These are phyloP conservation scores for Silene uniflora DNA, from an alignment of 148 eudicot species.

Conservation along the genomic window DNA sequence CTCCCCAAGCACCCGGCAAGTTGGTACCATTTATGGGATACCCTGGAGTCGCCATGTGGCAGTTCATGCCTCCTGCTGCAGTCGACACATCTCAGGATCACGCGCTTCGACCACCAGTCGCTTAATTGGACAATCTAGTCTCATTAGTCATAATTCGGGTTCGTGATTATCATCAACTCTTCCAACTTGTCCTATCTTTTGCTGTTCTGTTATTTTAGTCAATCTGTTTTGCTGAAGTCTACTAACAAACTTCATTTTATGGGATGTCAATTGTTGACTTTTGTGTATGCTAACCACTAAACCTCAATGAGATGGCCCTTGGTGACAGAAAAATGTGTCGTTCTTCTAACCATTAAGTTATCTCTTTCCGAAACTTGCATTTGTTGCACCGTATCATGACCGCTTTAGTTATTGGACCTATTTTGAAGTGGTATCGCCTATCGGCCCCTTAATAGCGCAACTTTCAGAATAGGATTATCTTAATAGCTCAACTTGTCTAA, in stretches of 20 bases:
- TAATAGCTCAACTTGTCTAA: too few relatives aligned
- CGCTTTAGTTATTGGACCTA: too few relatives aligned
- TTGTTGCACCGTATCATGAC: too few relatives aligned
- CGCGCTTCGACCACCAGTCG: conserved; percentile 69
- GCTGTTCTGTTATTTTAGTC: neutral
- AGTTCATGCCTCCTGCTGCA: conserved; percentile 75
- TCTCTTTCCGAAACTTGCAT: neutral
- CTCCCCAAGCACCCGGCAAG: conserved; percentile 51
- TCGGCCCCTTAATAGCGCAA: too few relatives aligned
- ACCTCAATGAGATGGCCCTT: neutral
- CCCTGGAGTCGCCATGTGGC: conserved; percentile 87
- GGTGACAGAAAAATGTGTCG: neutral
- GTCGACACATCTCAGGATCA: conserved; percentile 82
- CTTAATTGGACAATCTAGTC: conserved; percentile 28
- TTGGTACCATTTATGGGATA: conserved; percentile 57
- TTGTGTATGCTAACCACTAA: conserved; percentile 11
- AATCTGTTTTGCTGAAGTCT: conserved; percentile 24
- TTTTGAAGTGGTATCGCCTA: too few relatives aligned
- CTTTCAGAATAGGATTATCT: too few relatives aligned
- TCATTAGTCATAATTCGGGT: neutral
- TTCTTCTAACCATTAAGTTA: neutral
- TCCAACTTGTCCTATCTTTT: neutral
- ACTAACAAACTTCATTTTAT: conserved; percentile 36
- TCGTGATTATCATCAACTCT: neutral
- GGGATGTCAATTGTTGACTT: conserved; percentile 22